Evolutionary conservation across 2,329 filamentous ascomycete genomes (phyloP), one percentile per base, ranked within the genome.

Genomic region (Sclerotinia minor): DNA sequence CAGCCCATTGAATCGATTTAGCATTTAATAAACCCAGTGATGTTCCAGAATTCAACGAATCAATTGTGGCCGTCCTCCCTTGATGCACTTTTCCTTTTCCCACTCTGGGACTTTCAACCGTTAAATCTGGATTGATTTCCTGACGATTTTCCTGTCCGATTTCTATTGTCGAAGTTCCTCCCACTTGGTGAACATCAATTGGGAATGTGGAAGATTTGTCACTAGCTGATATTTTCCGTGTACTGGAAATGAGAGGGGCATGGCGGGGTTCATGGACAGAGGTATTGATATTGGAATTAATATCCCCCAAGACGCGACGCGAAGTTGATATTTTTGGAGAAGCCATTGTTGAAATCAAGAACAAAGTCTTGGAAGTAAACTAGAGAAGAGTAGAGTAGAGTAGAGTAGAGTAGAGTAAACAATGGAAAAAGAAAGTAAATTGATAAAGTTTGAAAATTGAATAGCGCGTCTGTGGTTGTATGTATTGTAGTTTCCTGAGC

Each of bases 261-360:
- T 61, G 29, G 2, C 38, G n/a, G 17, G 19, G 24, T 19, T 50
- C 29, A 50, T 24, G 32, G n/a, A 9, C 45, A 21, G 58, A 50
- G 38, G 58, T 47, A 63, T 67, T 60, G n/a, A 70, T 68, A 63
- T 74, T 72, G 15, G 68, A 64, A 97, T 97, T 79, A 93, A 97
- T 87, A 88, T 92, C 82, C 65, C 78, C 68, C 44, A 71, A 63
- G 19, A 72, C 73, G 67, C 61, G 64, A 64, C 72, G 69, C 69
- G 68, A 61, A 52, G 73, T 61, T 41, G 53, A 69, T 50, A 61
- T n/a, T 44, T 32, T 41, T 45, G 49, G 50, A 32, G 61, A 57
- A 41, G 68, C 55, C 71, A 72, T 72, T 54, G 52, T 67, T n/a
- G n/a, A 29, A n/a, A 38, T 2, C 24, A 29, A 35, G 21, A 41